phyloP scores from a whole-genome alignment of 768 basidiomycete genomes.

The Tricholoma flavovirens region DNA sequence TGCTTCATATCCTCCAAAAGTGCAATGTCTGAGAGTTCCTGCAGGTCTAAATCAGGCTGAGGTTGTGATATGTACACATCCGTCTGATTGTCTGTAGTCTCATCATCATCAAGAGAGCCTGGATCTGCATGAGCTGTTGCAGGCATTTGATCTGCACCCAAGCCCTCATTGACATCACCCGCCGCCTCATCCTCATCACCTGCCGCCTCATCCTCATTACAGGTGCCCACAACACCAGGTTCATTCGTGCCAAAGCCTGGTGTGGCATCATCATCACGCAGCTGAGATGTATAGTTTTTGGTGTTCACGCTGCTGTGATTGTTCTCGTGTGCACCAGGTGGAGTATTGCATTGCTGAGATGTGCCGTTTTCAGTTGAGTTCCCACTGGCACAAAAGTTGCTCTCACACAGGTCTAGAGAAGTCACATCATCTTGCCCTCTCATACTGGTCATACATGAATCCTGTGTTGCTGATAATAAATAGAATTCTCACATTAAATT shows the following conservation, averaged over 20 bases:
- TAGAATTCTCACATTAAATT: no score
- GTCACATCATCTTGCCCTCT: no score
- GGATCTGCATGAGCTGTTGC: background rate
- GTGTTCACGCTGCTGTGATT: no score
- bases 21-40: conserved; percentile 6
- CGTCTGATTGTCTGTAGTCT: background rate
- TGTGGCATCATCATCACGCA: background rate
- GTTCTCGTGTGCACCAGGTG: background rate
- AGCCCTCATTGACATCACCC: no score
- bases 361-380: background rate
- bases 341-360: background rate
- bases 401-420: background rate
- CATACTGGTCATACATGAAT: no score
- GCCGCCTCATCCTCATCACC: no score
- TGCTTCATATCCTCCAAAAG: conserved; percentile 16
- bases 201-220: no score
- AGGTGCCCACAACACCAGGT: no score
- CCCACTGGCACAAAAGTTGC: background rate
- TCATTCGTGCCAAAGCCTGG: no score
- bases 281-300: no score
- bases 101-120: background rate
- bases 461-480: no score
- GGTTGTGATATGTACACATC: no score
- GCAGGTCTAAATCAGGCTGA: background rate
- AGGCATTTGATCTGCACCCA: background rate